Conservation (phyloP, 1,139 yeast genomes). For the Lodderomyces parapsilosis region DNA sequence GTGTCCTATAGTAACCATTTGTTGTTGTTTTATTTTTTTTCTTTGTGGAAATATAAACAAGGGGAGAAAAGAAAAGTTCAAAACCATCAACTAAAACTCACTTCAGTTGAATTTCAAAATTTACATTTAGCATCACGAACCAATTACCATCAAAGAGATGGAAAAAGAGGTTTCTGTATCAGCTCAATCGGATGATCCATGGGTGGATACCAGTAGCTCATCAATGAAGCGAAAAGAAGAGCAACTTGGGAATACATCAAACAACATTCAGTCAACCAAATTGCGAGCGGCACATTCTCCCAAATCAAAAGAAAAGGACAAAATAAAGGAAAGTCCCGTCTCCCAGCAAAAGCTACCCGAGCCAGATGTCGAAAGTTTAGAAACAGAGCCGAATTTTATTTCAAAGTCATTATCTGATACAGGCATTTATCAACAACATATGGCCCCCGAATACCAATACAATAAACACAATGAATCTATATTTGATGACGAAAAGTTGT, state of each 20-base stretch:
- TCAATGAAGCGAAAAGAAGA: neutral
- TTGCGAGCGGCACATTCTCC: neutral
- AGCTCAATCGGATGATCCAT: neutral
- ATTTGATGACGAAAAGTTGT: constrained; percentile 38
- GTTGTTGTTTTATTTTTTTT: too few relatives aligned
- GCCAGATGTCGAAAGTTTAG: neutral
- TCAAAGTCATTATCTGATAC: constrained; percentile 11
- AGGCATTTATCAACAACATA: constrained; percentile 12
- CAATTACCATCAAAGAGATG: neutral
- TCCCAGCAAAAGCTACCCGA: constrained; percentile 1
- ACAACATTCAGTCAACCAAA: neutral
- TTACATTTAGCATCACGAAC: neutral
- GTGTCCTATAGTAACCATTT: too few relatives aligned
- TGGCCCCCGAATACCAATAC: constrained; percentile 28
- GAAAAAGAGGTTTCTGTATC: neutral
- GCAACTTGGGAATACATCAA: neutral
- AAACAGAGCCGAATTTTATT: constrained; percentile 6
- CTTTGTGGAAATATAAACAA: too few relatives aligned
- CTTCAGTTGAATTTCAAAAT: too few relatives aligned
- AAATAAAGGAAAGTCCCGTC: neutral
- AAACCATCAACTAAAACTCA: too few relatives aligned
- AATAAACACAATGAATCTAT: constrained; percentile 41
- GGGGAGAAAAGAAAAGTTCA: too few relatives aligned
- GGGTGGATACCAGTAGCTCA: neutral
- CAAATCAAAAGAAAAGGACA: neutral